phyloP scores from a whole-genome alignment of 768 basidiomycete species.

The Sporobolomyces phaffii region DNA sequence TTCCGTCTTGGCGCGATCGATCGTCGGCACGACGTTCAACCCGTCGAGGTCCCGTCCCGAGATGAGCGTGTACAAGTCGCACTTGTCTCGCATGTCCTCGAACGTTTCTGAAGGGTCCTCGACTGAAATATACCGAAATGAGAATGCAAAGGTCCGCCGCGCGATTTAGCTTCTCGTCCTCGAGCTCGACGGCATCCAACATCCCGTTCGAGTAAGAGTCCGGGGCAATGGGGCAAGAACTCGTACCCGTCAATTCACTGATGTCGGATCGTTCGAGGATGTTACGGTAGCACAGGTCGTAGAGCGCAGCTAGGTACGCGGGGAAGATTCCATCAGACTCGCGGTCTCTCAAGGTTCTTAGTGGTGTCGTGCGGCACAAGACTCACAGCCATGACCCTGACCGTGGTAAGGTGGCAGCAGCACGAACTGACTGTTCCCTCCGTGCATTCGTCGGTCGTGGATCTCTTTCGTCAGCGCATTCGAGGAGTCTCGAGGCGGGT shows the following conservation, averaged over 20 bases:
- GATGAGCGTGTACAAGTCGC: conserved; percentile 75
- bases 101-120: conserved; percentile 98
- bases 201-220: too few species aligned
- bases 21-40: conserved; percentile 48
- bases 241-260: conserved; percentile 68
- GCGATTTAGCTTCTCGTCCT: background rate
- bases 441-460: too few species aligned
- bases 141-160: too few species aligned
- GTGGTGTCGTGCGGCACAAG: background rate
- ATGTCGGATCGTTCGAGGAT: conserved; percentile 61
- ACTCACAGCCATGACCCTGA: conserved; percentile 81
- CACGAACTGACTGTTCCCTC: conserved; percentile 71
- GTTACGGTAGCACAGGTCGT: conserved; percentile 75
- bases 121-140: conserved; percentile 48
- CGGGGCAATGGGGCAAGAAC: too few species aligned
- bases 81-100: conserved; percentile 88
- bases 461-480: too few species aligned
- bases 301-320: conserved; percentile 64
- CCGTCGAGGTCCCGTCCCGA: conserved; percentile 56
- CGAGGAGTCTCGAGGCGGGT: background rate
- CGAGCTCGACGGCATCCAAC: too few species aligned
- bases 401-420: conserved; percentile 85
- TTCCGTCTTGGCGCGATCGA: conserved; percentile 63
- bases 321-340: background rate
- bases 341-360: background rate